Evolutionary conservation across 2,329 filamentous ascomycete genomes (phyloP).

Genomic region (Myriosclerotinia scirpicola): DNA sequence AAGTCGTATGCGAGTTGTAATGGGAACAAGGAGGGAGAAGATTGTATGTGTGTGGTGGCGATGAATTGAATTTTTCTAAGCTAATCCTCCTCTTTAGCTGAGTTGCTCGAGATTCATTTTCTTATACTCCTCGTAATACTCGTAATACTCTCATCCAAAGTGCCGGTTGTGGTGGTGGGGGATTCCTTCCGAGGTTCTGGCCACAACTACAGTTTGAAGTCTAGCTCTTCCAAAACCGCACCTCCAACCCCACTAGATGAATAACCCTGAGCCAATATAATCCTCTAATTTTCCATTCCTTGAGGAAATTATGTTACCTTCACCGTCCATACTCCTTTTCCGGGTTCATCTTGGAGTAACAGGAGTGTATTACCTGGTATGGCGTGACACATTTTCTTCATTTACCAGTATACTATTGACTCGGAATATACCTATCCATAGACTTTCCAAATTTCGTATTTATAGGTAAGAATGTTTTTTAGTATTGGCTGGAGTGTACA

Average conservation of each 20-base stretch:
- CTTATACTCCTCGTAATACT: not conserved
- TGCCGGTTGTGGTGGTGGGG: not conserved
- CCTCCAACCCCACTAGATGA: not conserved
- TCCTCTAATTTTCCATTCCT: not conserved
- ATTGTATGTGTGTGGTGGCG: constrained; percentile 1
- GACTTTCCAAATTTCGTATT: no score
- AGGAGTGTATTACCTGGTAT: not conserved
- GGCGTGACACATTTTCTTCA: constrained; percentile 2
- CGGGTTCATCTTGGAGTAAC: no score
- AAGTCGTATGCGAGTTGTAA: not conserved
- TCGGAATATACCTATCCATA: no score
- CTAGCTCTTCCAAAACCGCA: no score
- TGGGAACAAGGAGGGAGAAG: not conserved
- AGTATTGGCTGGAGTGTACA: not conserved
- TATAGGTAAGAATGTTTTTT: no score
- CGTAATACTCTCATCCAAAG: not conserved
- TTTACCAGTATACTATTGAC: not conserved
- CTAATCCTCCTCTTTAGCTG: not conserved
- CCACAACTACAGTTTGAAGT: constrained; percentile 18
- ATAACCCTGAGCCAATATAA: not conserved
- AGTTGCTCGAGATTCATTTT: constrained; percentile 9
- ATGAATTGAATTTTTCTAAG: constrained; percentile 2
- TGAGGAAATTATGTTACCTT: not conserved
- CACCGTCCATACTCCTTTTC: not conserved
- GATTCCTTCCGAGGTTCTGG: constrained; percentile 17